Percentiles rank a stretch among this genome's conserved stretches.
Evolutionary conservation across 345 rosid species (phyloP).

Genomic region (Populus nigra): DNA sequence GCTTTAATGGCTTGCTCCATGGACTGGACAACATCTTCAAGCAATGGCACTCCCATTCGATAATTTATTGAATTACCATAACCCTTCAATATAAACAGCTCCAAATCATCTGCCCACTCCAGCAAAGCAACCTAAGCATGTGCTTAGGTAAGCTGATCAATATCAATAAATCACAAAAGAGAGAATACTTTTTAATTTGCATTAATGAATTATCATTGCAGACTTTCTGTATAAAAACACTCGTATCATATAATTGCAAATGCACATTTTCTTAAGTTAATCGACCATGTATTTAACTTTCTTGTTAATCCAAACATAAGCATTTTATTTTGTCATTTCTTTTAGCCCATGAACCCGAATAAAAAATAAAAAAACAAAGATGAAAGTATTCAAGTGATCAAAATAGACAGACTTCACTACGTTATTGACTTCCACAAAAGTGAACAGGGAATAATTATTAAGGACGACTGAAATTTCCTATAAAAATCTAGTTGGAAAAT

Average conservation of each 20-base stretch:
- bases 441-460: not conserved
- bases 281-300: not conserved
- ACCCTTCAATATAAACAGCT: slow-evolving; percentile 75
- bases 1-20: slow-evolving; percentile 87
- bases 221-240: not conserved
- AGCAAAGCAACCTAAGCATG: slow-evolving; percentile 68
- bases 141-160: slow-evolving; percentile 17
- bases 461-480: not conserved
- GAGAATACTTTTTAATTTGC: not conserved
- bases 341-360: not conserved
- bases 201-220: not conserved
- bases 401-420: not conserved
- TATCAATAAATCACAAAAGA: slow-evolving; percentile 2
- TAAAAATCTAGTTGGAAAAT: not conserved
- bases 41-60: slow-evolving; percentile 85
- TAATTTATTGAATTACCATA: slow-evolving; percentile 82
- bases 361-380: not conserved
- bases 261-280: not conserved
- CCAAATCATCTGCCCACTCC: slow-evolving; percentile 96
- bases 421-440: not conserved
- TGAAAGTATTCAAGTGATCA: not conserved
- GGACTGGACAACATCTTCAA: slow-evolving; percentile 74
- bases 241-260: not conserved
- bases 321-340: not conserved
- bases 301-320: not conserved